phyloP scores from a whole-genome alignment of 345 rosid genomes.

The Theobroma cacao region DNA sequence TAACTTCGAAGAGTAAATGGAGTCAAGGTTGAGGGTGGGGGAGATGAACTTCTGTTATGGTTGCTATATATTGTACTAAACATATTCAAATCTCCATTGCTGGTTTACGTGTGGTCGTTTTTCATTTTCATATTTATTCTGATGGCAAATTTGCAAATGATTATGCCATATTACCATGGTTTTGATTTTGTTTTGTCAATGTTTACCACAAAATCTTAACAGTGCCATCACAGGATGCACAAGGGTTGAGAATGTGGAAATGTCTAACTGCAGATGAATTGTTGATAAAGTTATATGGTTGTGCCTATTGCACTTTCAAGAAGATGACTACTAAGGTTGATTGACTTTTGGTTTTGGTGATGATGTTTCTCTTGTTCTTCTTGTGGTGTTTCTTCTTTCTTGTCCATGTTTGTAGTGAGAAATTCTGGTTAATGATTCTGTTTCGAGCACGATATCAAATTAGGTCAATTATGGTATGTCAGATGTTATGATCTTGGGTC shows the following conservation, averaged over 20 bases:
- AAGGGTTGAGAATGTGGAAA: neutral
- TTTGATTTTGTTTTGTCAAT: neutral
- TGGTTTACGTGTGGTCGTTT: neutral
- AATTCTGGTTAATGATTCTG: neutral
- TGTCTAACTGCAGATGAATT: neutral
- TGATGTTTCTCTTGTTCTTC: neutral
- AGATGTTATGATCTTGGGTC: too few relatives aligned
- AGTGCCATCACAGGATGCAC: neutral
- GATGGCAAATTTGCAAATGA: neutral
- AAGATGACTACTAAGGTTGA: neutral
- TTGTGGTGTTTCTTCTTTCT: neutral
- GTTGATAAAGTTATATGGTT: neutral
- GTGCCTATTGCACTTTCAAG: neutral
- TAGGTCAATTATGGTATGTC: too few relatives aligned
- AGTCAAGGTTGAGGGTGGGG: slow-evolving; percentile 3
- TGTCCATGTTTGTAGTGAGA: neutral
- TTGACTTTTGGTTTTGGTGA: neutral
- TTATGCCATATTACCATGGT: neutral
- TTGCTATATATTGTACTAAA: slow-evolving; percentile 9
- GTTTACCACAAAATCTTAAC: neutral
- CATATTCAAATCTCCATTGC: slow-evolving; percentile 6
- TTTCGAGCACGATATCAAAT: too few relatives aligned
- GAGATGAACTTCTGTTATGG: slow-evolving; percentile 17
- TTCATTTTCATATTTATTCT: neutral
- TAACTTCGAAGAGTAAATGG: neutral